phyloP scores from a whole-genome alignment of 257 asterid species.

The Nyctanthes arbortristis region DNA sequence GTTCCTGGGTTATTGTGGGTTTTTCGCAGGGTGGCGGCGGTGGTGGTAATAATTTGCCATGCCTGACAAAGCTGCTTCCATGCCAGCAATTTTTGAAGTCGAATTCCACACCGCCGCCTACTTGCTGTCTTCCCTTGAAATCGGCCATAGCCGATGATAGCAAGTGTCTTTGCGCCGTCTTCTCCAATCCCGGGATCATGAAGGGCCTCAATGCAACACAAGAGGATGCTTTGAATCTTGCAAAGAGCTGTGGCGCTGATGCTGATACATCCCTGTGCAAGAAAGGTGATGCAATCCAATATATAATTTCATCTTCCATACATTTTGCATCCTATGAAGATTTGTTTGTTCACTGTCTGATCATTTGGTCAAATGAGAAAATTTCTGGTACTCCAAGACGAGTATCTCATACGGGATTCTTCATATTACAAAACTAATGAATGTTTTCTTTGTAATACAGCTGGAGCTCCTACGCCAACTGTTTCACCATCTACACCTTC shows the following conservation, averaged over 20 bases:
- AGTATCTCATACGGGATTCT: background rate
- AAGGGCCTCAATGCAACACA: conserved; percentile 38
- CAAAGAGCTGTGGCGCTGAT: conserved; percentile 43
- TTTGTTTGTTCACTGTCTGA: background rate
- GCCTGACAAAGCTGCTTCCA: conserved; percentile 46
- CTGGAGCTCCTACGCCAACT: background rate
- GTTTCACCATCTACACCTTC: conserved; percentile 2
- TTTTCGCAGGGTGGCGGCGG: conserved; percentile 18
- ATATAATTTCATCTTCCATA: background rate
- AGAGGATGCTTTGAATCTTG: conserved; percentile 38
- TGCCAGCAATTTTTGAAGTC: conserved; percentile 43
- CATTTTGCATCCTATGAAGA: background rate
- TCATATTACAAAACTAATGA: background rate
- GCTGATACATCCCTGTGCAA: conserved; percentile 42
- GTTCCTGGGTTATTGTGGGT: conserved; percentile 19
- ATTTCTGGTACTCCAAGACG: background rate
- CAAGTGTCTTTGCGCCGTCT: conserved; percentile 43
- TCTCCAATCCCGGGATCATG: conserved; percentile 29
- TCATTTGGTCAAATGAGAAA: too few species aligned
- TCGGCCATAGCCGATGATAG: conserved; percentile 23
- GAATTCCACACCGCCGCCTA: conserved; percentile 23
- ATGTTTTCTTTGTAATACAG: background rate
- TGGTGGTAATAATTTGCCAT: conserved; percentile 25
- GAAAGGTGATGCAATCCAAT: background rate
- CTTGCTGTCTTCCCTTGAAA: conserved; percentile 47